Evolutionary conservation across 1,284 basidiomycete species (phyloP), one percentile per base, ranked within the genome.

Genomic region (Tilletia caries): DNA sequence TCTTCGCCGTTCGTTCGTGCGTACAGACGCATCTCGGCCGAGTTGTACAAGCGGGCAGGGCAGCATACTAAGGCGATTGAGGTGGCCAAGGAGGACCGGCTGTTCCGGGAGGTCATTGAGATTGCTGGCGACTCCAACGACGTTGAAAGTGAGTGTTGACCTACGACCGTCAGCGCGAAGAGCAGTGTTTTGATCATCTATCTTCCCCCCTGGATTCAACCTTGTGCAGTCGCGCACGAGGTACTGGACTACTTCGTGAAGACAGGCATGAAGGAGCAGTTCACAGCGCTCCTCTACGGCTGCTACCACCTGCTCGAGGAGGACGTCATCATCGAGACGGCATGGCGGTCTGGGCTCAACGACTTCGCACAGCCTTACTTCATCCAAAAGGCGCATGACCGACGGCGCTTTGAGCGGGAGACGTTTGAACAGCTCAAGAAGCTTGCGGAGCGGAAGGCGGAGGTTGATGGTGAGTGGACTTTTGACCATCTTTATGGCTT

Each of bases 201-300:
- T 25, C 29, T 32, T 27, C 27, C 3, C 2, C n/a, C 32, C 12
- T 4, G 25, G n/a, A n/a, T n/a, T n/a, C n/a, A n/a, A n/a, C n/a
- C n/a, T 60, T 25, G 1, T 27, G 20, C 54, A 60, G 91, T 98
- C 43, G 92, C 93, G 2, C 95, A 99, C 84, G 96, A 98, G 70
- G 86, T 98, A 20, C 86, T 97, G 25, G 90, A 89, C 10, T 98
- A 85, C 79, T 85, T 85, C 76, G 93, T 97, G 74, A 91, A 93
- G 83, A 96, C 98, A 74, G 96, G 96, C 48, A 96, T 95, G 88
- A 95, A 94, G 86, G 96, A 98, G 84, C 95, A 93, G 84, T 98
- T 96, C 84, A 91, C 93, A 0, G 93, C 93, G 1, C 87, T 91
- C 77, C 88, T 97, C 46, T 97, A 89, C 79, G 88, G 92, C 48